Percentiles rank a stretch among this genome's conserved stretches.
Conservation (phyloP, 1,284 basidiomycete genomes). For the Peniophora sp. region DNA sequence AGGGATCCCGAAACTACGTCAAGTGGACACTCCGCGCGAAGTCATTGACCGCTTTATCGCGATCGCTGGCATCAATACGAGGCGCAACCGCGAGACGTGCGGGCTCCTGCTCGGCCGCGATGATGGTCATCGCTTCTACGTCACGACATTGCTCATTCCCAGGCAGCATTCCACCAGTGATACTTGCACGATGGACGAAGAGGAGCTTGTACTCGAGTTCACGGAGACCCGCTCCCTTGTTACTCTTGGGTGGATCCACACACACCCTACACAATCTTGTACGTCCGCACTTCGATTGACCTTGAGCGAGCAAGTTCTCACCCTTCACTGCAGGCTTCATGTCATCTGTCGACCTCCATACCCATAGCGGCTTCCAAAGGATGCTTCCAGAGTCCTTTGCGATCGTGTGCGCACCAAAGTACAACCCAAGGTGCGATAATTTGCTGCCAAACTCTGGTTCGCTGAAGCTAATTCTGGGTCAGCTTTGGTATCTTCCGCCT, state of each 20-base stretch:
- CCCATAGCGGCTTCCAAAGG: conserved; percentile 78
- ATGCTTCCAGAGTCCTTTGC: conserved; percentile 89
- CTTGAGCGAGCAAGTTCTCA: not conserved
- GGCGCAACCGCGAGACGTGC: conserved; percentile 55
- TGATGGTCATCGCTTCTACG: conserved; percentile 51
- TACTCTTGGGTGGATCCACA: conserved; percentile 91
- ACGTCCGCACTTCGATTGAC: not conserved
- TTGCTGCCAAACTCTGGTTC: conserved; percentile 4
- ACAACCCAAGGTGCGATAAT: conserved; percentile 57
- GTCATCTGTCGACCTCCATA: conserved; percentile 85
- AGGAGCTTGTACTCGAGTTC: conserved; percentile 79
- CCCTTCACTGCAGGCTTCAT: conserved; percentile 55
- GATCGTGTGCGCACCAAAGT: conserved; percentile 81
- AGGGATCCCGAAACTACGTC: conserved; percentile 12
- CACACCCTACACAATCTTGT: conserved; percentile 87
- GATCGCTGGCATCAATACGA: conserved; percentile 57
- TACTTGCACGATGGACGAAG: conserved; percentile 84
- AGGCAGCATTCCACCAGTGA: conserved; percentile 80
- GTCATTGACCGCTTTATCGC: conserved; percentile 66
- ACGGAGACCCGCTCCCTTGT: conserved; percentile 72
- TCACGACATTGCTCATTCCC: conserved; percentile 75
- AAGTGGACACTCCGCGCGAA: conserved; percentile 58
- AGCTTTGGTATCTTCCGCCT: conserved; percentile 84
- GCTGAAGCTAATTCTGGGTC: not conserved
- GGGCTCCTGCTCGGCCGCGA: conserved; percentile 54